These are phyloP conservation scores for Boeremia lycopersici DNA, from an alignment of 2,329 filamentous ascomycete species.

Conservation along the genomic window DNA sequence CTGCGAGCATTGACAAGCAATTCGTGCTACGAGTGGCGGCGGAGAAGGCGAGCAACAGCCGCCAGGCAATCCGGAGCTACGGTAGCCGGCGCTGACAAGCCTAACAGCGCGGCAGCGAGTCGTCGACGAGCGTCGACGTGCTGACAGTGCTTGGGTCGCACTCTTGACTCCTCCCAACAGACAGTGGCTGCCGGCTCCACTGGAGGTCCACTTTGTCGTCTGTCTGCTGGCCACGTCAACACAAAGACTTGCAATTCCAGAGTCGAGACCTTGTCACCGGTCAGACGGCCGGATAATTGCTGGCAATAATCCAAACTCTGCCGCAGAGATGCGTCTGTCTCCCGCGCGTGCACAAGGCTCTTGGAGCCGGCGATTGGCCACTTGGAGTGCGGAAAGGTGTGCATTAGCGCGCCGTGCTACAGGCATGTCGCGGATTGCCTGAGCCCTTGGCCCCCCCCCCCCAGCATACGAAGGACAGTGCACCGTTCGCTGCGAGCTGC, in stretches of 20 bases:
- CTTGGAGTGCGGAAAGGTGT: conserved; percentile 5
- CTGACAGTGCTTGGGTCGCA: neutral
- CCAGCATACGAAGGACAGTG: conserved; percentile 6
- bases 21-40: neutral
- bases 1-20: neutral
- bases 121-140: neutral
- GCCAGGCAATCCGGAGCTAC: conserved; percentile 2
- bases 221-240: conserved; percentile 12
- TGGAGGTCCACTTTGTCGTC: neutral
- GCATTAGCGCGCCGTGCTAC: conserved; percentile 11
- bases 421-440: conserved; percentile 13
- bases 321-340: conserved; percentile 15
- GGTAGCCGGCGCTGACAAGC: conserved; percentile 10
- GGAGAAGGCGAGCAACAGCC: neutral
- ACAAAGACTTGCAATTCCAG: neutral
- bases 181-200: conserved; percentile 1
- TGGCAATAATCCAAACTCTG: conserved; percentile 1
- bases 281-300: conserved; percentile 3
- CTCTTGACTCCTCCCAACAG: neutral
- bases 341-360: conserved; percentile 13
- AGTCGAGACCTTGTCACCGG: conserved; percentile 11
- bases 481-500: conserved; percentile 15
- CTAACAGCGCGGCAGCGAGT: conserved; percentile 5
- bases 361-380: conserved; percentile 9
- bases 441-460: conserved; percentile 10